Percentiles rank a stretch among this genome's conserved stretches.
phyloP scores from a whole-genome alignment of 2,329 filamentous ascomycete species.

The Elsinoe arachidis region DNA sequence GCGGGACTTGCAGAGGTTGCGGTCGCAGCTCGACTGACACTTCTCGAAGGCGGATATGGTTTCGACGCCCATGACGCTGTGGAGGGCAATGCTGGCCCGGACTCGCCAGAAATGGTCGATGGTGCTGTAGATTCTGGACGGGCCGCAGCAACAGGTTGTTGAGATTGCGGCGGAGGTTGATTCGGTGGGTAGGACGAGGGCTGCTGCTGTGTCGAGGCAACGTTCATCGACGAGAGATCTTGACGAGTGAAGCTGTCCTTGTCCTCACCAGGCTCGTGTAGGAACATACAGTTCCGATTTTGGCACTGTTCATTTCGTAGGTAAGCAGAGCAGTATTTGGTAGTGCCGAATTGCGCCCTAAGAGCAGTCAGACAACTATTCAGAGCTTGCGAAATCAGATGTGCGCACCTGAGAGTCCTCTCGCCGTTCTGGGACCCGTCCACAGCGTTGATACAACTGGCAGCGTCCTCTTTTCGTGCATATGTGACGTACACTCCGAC shows the following conservation, averaged over 20 bases:
- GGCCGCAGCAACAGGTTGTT: slow-evolving; percentile 42
- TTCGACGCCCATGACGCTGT: slow-evolving; percentile 85
- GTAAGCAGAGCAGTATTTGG: slow-evolving; percentile 97
- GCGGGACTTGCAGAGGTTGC: slow-evolving; percentile 75
- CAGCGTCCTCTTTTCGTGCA: slow-evolving; percentile 81
- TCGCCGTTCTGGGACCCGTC: slow-evolving; percentile 91
- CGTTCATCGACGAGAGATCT: slow-evolving; percentile 90
- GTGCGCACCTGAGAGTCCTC: slow-evolving; percentile 64
- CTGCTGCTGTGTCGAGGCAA: slow-evolving; percentile 63
- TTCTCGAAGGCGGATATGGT: slow-evolving; percentile 55
- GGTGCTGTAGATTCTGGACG: slow-evolving; percentile 40
- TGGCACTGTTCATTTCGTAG: slow-evolving; percentile 88
- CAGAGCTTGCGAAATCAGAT: background rate
- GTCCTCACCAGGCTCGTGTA: slow-evolving; percentile 96
- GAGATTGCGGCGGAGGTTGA: slow-evolving; percentile 40
- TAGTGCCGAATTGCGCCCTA: slow-evolving; percentile 73
- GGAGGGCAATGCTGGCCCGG: slow-evolving; percentile 81
- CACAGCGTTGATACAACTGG: slow-evolving; percentile 80
- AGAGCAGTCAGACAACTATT: background rate
- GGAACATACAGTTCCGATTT: slow-evolving; percentile 94
- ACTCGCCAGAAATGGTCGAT: slow-evolving; percentile 33
- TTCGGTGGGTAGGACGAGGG: slow-evolving; percentile 40
- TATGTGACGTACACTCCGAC: slow-evolving; percentile 99
- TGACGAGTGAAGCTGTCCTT: slow-evolving; percentile 94
- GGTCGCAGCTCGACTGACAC: slow-evolving; percentile 73